phyloP scores from a whole-genome alignment of 1,139 yeast genomes.

The Zygosaccharomyces sapae region DNA sequence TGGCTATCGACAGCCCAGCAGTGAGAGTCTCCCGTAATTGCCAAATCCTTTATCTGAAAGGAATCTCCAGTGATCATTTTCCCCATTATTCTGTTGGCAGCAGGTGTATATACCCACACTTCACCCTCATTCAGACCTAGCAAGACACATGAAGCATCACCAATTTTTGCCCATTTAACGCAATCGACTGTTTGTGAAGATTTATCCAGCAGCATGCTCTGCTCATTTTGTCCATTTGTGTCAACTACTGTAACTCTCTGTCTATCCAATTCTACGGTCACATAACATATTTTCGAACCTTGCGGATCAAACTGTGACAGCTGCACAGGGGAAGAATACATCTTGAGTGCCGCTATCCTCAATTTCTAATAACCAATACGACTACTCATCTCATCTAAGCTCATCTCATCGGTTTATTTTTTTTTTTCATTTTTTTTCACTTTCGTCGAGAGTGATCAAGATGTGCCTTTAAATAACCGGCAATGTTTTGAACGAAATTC shows the following conservation, averaged over 20 bases:
- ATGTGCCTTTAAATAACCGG: not conserved
- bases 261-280: conserved; percentile 64
- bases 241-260: conserved; percentile 69
- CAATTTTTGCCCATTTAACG: conserved; percentile 52
- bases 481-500: not conserved
- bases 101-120: conserved; percentile 63
- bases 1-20: conserved; percentile 63
- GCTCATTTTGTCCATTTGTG: conserved; percentile 43
- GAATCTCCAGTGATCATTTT: conserved; percentile 51
- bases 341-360: conserved; percentile 3
- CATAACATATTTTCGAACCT: conserved; percentile 62
- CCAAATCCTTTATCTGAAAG: conserved; percentile 52
- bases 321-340: conserved; percentile 27
- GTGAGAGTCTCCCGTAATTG: conserved; percentile 42
- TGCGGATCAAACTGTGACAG: conserved; percentile 41
- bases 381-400: conserved; percentile 7
- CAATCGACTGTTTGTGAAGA: conserved; percentile 47
- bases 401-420: not conserved
- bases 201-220: conserved; percentile 45
- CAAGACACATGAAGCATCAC: conserved; percentile 45
- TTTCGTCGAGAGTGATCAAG: conserved; percentile 13
- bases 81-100: conserved; percentile 51
- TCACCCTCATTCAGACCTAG: conserved; percentile 66
- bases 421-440: conserved; percentile 12
- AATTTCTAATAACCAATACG: conserved; percentile 1